Base-by-base conservation (phyloP, 164 flowering plant genomes). In the Paratinospora sagittata region DNA sequence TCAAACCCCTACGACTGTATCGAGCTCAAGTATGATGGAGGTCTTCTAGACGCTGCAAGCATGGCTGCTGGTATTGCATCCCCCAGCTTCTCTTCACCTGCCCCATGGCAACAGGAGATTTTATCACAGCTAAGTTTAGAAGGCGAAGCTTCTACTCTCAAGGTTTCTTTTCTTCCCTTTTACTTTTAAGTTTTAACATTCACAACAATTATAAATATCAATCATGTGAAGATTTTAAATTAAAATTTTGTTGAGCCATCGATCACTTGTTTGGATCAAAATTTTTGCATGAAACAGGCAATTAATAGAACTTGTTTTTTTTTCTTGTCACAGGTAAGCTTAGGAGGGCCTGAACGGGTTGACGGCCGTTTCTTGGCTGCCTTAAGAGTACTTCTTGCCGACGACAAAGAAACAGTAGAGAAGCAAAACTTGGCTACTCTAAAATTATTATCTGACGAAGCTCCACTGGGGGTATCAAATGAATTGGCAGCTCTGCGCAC, bases 311-410 rank as follows among this genome's bases (percentile, higher is more conserved):
- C 43, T 39, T 11, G 7, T 39, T 1, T 62, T 65, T 66, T 27
- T 30, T 62, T 63, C 21, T 52, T 37, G 37, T 39, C 79, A 93
- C 81, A 94, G 97, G 91, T 92, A 63, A 81, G 74, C 68, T 70
- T 92, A 68, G 99, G 97, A 74, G 99, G 99, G 63, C 71, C 88
- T 8, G 90, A 87, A 58, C 41, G 89, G 70, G 85, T 95, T 21
- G 99, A 91, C 63, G 96, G 89, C 47, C 88, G 97, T 8, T 77
- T 91, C n/a, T 72, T 92, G 78, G 97, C 97, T 47, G 97, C 97
- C 55, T 76, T 89, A 68, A 82, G 99, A 82, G 87, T 88, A 33
- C 81, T 92, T 43, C 88, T 88, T 26, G 75, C 86, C 23, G 73
- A 60, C 49, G 91, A 90, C 70, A 57, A 27, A 72, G 89, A 85